Percentiles rank a stretch among this genome's conserved stretches.
phyloP scores from a whole-genome alignment of 2,329 filamentous ascomycete genomes.

The Paraphoma sp. region DNA sequence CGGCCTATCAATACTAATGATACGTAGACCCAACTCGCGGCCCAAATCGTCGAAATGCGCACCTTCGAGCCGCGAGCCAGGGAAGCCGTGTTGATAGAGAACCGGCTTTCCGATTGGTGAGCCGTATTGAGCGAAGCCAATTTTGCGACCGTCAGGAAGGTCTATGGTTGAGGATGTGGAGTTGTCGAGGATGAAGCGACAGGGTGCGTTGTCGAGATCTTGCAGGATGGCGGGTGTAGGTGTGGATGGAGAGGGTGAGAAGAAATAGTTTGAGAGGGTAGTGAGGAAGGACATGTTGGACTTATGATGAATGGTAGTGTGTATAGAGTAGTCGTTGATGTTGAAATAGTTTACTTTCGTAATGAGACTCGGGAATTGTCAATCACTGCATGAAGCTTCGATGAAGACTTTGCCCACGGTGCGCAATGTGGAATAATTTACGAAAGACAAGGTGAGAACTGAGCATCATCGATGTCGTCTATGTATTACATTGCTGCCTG shows the following conservation, averaged over 20 bases:
- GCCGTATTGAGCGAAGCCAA: slow-evolving; percentile 46
- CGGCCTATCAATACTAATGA: slow-evolving; percentile 37
- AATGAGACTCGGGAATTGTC: too few relatives aligned
- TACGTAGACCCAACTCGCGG: slow-evolving; percentile 26
- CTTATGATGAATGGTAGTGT: too few relatives aligned
- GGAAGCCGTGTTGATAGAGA: slow-evolving; percentile 39
- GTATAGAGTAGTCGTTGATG: too few relatives aligned
- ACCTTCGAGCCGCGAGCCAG: slow-evolving; percentile 40
- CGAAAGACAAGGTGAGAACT: too few relatives aligned
- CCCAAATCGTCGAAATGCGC: slow-evolving; percentile 28
- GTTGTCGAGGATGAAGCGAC: slow-evolving; percentile 28
- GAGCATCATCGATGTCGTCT: not conserved
- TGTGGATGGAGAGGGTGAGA: not conserved
- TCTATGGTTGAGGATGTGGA: slow-evolving; percentile 35
- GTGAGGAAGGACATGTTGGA: not conserved
- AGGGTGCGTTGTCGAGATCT: not conserved
- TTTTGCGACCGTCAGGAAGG: slow-evolving; percentile 44
- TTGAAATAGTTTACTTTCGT: too few relatives aligned
- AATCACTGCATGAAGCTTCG: too few relatives aligned
- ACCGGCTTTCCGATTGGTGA: slow-evolving; percentile 31
- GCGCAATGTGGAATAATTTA: too few relatives aligned
- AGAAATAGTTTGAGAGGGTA: not conserved
- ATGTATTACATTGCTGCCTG: not conserved
- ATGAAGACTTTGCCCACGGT: too few relatives aligned
- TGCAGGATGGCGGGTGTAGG: not conserved